Evolutionary conservation across 2,329 filamentous ascomycete genomes (phyloP).

Genomic region (Aspergillus luchuensis): DNA sequence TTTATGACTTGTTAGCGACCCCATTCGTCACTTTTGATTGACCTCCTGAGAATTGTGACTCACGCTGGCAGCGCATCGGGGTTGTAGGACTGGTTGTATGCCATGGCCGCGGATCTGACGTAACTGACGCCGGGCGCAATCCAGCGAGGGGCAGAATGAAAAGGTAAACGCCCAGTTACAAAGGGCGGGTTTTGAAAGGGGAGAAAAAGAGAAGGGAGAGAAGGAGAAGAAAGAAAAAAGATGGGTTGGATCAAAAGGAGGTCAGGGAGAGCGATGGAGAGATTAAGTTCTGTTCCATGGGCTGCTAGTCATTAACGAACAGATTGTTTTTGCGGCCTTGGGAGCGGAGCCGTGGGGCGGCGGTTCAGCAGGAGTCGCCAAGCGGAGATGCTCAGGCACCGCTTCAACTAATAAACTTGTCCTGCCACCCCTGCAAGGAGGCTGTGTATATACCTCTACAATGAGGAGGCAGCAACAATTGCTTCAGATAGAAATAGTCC

Average conservation of each 20-base stretch:
- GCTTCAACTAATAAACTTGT: not conserved
- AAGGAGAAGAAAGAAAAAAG: not conserved
- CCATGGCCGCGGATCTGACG: constrained; percentile 62
- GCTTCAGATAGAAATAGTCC: not conserved
- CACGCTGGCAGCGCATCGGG: constrained; percentile 92
- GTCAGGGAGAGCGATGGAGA: constrained; percentile 3
- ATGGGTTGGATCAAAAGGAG: constrained; percentile 6
- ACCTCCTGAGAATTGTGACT: constrained; percentile 38
- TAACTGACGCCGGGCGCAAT: constrained; percentile 21
- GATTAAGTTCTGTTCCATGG: constrained; percentile 15
- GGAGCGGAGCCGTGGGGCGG: constrained; percentile 19
- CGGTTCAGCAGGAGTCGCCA: constrained; percentile 17
- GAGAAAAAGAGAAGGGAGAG: not conserved
- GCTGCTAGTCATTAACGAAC: constrained; percentile 7
- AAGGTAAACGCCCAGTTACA: not conserved
- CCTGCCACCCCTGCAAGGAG: not conserved
- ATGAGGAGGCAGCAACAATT: not conserved
- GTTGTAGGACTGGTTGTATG: constrained; percentile 91
- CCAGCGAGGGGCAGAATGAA: not conserved
- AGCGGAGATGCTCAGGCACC: not conserved
- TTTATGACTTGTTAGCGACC: constrained; percentile 21
- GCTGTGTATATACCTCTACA: not conserved
- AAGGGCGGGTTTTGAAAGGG: constrained; percentile 8
- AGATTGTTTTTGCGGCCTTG: constrained; percentile 15
- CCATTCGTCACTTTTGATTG: not conserved